Percentiles rank a stretch among this genome's conserved stretches.
Conservation (phyloP, 768 basidiomycete genomes). For the Steccherinum ochraceum region DNA sequence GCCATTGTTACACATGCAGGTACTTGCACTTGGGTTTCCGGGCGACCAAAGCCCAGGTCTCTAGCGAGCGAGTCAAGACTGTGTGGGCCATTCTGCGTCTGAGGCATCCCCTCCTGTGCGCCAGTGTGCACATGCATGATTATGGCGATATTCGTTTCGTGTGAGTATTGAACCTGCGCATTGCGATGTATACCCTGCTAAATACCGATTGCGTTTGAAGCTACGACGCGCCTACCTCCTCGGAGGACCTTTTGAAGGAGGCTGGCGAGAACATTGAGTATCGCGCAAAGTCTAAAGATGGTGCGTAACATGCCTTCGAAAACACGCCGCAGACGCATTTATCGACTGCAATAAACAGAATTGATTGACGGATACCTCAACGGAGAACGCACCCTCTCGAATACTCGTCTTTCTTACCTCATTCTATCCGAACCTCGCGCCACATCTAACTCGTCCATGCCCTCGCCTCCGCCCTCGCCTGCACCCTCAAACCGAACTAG, state of each 20-base stretch:
- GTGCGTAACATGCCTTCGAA: slow-evolving; percentile 29
- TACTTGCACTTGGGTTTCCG: slow-evolving; percentile 71
- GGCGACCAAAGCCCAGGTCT: slow-evolving; percentile 38
- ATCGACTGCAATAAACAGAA: slow-evolving; percentile 27
- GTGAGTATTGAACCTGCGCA: slow-evolving; percentile 32
- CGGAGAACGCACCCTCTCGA: slow-evolving; percentile 67
- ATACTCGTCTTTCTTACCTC: slow-evolving; percentile 60
- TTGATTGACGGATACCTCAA: slow-evolving; percentile 71
- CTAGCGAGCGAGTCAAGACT: slow-evolving; percentile 40
- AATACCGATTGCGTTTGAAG: slow-evolving; percentile 24
- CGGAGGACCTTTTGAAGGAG: slow-evolving; percentile 37
- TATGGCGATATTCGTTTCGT: slow-evolving; percentile 64
- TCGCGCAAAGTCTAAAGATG: slow-evolving; percentile 46
- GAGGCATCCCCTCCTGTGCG: slow-evolving; percentile 68
- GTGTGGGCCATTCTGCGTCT: slow-evolving; percentile 71
- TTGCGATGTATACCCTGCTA: not conserved
- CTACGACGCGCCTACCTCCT: slow-evolving; percentile 37
- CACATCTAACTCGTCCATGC: slow-evolving; percentile 13
- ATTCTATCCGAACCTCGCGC: slow-evolving; percentile 34
- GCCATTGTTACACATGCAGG: slow-evolving; percentile 34
- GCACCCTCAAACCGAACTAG: slow-evolving; percentile 12
- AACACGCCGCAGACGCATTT: not conserved
- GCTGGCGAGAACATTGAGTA: slow-evolving; percentile 48
- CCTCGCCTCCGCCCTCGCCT: slow-evolving; percentile 23
- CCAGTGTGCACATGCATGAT: slow-evolving; percentile 49